Percentiles rank a stretch among this genome's conserved stretches.
Evolutionary conservation across 2,329 filamentous ascomycete genomes (phyloP).

Genomic region (Septoria linicola): DNA sequence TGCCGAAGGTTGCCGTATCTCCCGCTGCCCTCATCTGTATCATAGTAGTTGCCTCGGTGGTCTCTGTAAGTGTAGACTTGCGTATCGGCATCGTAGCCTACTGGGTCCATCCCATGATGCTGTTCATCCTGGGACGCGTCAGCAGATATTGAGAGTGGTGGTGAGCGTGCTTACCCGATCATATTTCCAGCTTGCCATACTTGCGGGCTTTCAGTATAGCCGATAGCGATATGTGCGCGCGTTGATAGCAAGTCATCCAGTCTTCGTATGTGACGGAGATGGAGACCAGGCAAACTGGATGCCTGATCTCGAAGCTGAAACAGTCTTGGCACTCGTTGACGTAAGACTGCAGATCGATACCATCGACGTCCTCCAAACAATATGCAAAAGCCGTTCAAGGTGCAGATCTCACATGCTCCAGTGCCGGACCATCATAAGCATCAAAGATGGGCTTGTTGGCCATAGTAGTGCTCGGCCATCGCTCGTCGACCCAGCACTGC

Average conservation of each 20-base stretch:
- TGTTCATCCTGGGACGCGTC: slow-evolving; percentile 10
- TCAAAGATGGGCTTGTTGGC: not conserved
- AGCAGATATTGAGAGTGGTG: not conserved
- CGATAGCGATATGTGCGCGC: not conserved
- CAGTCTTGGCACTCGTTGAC: too few species aligned
- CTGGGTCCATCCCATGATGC: slow-evolving; percentile 15
- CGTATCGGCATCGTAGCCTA: slow-evolving; percentile 26
- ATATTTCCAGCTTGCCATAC: slow-evolving; percentile 11
- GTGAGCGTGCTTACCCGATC: not conserved
- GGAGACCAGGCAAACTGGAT: too few species aligned
- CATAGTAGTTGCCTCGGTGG: slow-evolving; percentile 11
- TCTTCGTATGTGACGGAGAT: too few species aligned
- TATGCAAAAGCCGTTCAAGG: slow-evolving; percentile 9
- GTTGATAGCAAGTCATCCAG: too few species aligned
- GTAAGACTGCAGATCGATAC: too few species aligned
- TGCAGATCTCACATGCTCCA: slow-evolving; percentile 14
- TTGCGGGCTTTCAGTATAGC: not conserved
- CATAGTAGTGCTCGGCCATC: slow-evolving; percentile 1
- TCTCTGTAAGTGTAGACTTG: slow-evolving; percentile 22
- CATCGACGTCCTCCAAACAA: too few species aligned
- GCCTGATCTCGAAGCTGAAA: too few species aligned
- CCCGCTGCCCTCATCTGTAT: slow-evolving; percentile 18
- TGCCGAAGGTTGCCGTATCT: slow-evolving; percentile 17
- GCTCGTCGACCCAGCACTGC: slow-evolving; percentile 24
- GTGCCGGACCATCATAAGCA: slow-evolving; percentile 5